A percentile compares a stretch with the other conserved stretches of the same genome.
Evolutionary conservation across 2,329 filamentous ascomycete genomes (phyloP).

Genomic region (Alternaria ventricosa): DNA sequence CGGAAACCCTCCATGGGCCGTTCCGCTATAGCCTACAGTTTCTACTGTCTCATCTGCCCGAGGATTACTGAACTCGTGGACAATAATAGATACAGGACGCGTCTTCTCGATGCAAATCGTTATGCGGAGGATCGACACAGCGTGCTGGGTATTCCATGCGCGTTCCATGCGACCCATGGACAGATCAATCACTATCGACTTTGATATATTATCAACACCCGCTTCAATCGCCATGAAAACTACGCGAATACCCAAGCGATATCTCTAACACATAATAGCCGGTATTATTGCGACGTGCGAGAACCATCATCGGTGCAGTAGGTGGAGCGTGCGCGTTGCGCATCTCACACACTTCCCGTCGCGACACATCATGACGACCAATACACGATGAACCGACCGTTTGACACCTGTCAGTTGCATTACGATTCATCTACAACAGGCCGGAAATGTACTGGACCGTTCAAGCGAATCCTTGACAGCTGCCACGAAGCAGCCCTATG

Average conservation of each 20-base stretch:
- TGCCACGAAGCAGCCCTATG: slow-evolving; percentile 26
- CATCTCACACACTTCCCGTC: slow-evolving; percentile 39
- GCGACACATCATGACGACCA: slow-evolving; percentile 30
- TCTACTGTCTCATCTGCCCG: not conserved
- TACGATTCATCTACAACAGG: slow-evolving; percentile 14
- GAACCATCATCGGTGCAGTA: slow-evolving; percentile 13
- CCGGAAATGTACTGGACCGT: slow-evolving; percentile 24
- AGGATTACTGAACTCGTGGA: not conserved
- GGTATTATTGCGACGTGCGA: slow-evolving; percentile 25
- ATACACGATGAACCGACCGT: slow-evolving; percentile 17
- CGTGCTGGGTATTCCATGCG: not conserved
- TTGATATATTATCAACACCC: not conserved
- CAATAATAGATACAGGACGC: not conserved
- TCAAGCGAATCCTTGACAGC: slow-evolving; percentile 28
- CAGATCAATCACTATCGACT: not conserved
- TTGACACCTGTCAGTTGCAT: slow-evolving; percentile 31
- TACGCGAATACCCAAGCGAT: not conserved
- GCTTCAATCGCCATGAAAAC: not conserved
- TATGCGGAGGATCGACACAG: not conserved
- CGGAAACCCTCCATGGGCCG: not conserved
- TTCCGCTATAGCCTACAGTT: not conserved
- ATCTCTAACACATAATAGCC: not conserved
- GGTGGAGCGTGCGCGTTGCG: slow-evolving; percentile 40
- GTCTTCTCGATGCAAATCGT: not conserved
- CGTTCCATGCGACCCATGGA: not conserved